phyloP scores from a whole-genome alignment of 495 filamentous ascomycete genomes.

The Hyaloscypha variabilis region DNA sequence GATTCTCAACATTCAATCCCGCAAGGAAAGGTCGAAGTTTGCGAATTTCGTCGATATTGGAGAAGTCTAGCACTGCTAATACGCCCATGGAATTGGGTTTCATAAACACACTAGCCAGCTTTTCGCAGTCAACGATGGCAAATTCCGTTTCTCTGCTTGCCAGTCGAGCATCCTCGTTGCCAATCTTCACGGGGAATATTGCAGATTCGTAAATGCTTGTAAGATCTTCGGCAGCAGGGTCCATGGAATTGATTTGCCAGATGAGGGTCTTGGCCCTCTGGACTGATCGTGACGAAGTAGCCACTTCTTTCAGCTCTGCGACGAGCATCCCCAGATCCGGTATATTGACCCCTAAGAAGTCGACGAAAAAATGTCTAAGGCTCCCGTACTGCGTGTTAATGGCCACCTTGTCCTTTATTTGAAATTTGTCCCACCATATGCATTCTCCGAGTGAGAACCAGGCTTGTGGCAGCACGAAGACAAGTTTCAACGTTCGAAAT shows the following conservation, averaged over 20 bases:
- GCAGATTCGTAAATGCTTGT: not conserved
- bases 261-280: constrained; percentile 39
- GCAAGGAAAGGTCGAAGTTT: not conserved
- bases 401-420: constrained; percentile 39
- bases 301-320: constrained; percentile 35
- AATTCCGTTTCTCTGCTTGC: not conserved
- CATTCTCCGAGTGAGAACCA: constrained; percentile 41
- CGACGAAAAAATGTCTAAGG: constrained; percentile 40
- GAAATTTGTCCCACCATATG: constrained; percentile 42
- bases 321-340: constrained; percentile 38
- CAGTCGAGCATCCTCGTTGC: constrained; percentile 4
- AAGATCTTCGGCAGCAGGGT: constrained; percentile 4
- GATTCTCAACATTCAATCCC: not conserved
- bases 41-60: constrained; percentile 9
- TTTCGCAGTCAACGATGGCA: constrained; percentile 11
- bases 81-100: too few species aligned
- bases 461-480: constrained; percentile 8
- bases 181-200: constrained; percentile 18
- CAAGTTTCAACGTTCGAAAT: too few species aligned
- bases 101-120: constrained; percentile 8
- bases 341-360: constrained; percentile 35
- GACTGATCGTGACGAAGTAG: constrained; percentile 19
- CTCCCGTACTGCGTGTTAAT: constrained; percentile 39
- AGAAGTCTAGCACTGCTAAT: constrained; percentile 2
- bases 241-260: constrained; percentile 33